A percentile compares a stretch with the other conserved stretches of the same genome.
These are phyloP conservation scores for Chiua virens DNA, from an alignment of 768 basidiomycete genomes.

Conservation along the genomic window DNA sequence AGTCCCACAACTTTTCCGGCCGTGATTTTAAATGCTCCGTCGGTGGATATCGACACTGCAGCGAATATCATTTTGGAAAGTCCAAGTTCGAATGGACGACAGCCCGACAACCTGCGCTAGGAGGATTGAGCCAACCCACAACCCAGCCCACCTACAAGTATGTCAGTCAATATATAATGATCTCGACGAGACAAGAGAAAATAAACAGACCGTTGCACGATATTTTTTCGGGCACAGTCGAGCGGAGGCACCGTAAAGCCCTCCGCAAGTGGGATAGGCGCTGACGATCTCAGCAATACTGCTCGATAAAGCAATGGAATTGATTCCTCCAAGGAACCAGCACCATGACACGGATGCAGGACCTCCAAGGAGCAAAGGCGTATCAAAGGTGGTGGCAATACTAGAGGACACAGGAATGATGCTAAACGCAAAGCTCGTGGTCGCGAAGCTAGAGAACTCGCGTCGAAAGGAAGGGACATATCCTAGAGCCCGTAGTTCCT, in stretches of 20 bases:
- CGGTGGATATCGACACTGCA: slow-evolving; percentile 25
- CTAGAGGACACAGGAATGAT: slow-evolving; percentile 38
- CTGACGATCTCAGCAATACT: slow-evolving; percentile 33
- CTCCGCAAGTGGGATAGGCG: too few relatives aligned
- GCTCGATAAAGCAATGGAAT: slow-evolving; percentile 29
- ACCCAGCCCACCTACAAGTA: slow-evolving; percentile 27
- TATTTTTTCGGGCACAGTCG: slow-evolving; percentile 63
- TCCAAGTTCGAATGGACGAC: slow-evolving; percentile 38
- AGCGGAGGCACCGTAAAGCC: slow-evolving; percentile 75
- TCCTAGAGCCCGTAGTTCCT: slow-evolving; percentile 26
- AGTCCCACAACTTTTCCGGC: slow-evolving; percentile 42
- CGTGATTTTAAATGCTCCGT: slow-evolving; percentile 36
- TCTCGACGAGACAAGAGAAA: neutral
- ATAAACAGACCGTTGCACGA: slow-evolving; percentile 53
- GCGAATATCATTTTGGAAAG: slow-evolving; percentile 36
- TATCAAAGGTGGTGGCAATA: slow-evolving; percentile 38
- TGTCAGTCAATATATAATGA: neutral
- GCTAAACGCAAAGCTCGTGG: slow-evolving; percentile 33
- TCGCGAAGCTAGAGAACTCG: slow-evolving; percentile 38
- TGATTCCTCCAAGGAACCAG: slow-evolving; percentile 33
- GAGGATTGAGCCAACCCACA: slow-evolving; percentile 34
- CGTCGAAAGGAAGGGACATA: too few relatives aligned
- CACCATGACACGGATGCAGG: slow-evolving; percentile 39
- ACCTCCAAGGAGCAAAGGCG: slow-evolving; percentile 37
- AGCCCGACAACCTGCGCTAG: slow-evolving; percentile 27